Evolutionary conservation across 2,329 filamentous ascomycete species (phyloP).

Genomic region (Botrytis hyacinthi): DNA sequence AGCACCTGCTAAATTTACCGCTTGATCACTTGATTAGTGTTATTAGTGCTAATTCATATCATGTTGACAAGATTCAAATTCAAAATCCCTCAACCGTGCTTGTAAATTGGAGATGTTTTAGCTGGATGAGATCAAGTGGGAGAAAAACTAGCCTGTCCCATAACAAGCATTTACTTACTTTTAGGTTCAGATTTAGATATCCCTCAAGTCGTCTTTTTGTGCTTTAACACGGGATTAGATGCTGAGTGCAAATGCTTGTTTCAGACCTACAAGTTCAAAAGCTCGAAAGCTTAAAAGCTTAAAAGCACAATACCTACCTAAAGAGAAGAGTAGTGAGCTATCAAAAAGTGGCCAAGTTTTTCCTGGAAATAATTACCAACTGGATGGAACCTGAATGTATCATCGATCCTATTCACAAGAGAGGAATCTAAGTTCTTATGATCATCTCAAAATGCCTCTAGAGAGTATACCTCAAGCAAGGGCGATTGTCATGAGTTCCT

Average conservation of each 20-base stretch:
- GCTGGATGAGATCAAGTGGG: background rate
- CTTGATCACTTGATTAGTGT: background rate
- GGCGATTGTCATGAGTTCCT: background rate
- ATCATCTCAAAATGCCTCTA: background rate
- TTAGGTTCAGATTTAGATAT: background rate
- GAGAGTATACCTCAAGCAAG: background rate
- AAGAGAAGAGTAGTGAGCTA: background rate
- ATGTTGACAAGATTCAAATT: background rate
- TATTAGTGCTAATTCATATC: background rate
- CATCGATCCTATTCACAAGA: background rate
- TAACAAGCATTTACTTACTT: background rate
- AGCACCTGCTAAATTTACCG: background rate
- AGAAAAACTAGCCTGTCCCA: background rate
- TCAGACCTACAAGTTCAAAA: background rate
- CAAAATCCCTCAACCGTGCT: background rate
- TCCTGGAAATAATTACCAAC: background rate
- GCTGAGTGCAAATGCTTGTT: background rate
- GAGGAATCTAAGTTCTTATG: background rate
- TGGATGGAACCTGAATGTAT: background rate
- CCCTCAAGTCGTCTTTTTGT: background rate
- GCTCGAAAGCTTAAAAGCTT: background rate
- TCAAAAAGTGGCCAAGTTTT: background rate
- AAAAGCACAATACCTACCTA: background rate
- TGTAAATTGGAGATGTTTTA: background rate
- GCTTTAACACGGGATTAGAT: background rate